Base-by-base conservation (phyloP, 2,329 filamentous ascomycete genomes). In the Sphaerulina vaccinii region DNA sequence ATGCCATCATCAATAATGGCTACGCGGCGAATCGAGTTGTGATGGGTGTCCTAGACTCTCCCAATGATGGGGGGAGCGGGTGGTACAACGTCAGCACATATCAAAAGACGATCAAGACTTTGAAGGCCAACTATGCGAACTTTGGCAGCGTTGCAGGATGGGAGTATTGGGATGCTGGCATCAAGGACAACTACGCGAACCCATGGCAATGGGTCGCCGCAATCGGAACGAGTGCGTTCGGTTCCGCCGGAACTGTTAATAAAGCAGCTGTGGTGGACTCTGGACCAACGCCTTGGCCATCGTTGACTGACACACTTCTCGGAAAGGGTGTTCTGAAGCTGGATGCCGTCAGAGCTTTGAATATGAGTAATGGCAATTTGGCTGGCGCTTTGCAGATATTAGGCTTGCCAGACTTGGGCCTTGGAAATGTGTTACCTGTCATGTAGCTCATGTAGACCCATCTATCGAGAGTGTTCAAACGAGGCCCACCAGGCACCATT, bases 91-190 rank as follows among this genome's bases (percentile, higher is more conserved):
- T 62, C 27, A 15, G 33, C 4, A 56, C 56, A 1, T 57, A 64
- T 7, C 48, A 54, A 9, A 41, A 22, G 5, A 62, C 60, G 9
- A 56, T 67, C 43, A 33, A 32, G 2, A 57, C 58, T 6, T 29
- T 67, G 13, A 51, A 50, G 15, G 49, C 57, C 6, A 62, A 62
- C 16, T 61, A 63, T 32, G 36, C 48, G 3, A 58, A 57, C 21
- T 63, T 65, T n/a, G 62, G 62, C 8, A 58, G 61, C 19, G 60
- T 56, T 2, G 58, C 60, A 2, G 62, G 63, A 6, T 66, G 64
- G 64, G 64, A 67, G 51, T 67, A 65, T 40, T 66, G 59, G 59
- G 62, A 62, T 39, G 58, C 61, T 15, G 60, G 61, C 5, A 51
- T 38, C 7, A 44, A 39, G 3, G 58, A 61, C 22, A 39, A 37